Evolutionary conservation across 495 filamentous ascomycete species (phyloP), one percentile per base, ranked within the genome.

Genomic region (Cladorrhinum samala): DNA sequence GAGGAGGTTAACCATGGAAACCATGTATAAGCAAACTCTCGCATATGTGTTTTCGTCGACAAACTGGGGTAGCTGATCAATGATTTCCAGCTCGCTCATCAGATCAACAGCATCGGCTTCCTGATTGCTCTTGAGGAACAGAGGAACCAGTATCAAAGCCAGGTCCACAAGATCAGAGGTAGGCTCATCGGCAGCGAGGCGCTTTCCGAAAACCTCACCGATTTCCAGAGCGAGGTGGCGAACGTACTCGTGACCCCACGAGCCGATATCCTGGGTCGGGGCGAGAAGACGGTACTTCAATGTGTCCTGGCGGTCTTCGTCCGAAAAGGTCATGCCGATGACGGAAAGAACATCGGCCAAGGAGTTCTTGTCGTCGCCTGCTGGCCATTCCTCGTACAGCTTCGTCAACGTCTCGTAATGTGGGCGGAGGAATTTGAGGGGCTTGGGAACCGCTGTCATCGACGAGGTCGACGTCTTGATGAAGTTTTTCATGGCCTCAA

Each of bases 381-480:
- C 77, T 18, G 83, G 77, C 93, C 93, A 99, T 61, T 84, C 75
- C 40, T 96, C 91, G 75, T 96, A 95, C 13, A 88, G 75, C 63
- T 83, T 84, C 19, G 85, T 85, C 65, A 99, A 77, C 30, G 85
- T 82, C 72, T 89, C 85, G 67, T 95, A 97, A 67, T 99, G 91
- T 49, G 93, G 93, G 69, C 94, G 81, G 50, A 99, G 81, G 70
- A 99, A 97, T 69, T 99, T 99, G 51, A 99, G 81, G 37, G 93
- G 93, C 73, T 97, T 97, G 1, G 93, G 93, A 50, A 99, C 92
- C 38, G 93, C 93, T 17, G 93, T 99, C 93, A 99, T 97, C 9
- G 93, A 99, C 37, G 89, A 95, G 39, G 93, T 99, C 38, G 93
- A 95, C 38, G 94, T 99, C 74, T 95, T 96, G 74, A 99, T 99